Percentiles rank a stretch among this genome's conserved stretches.
Evolutionary conservation across 2,329 filamentous ascomycete genomes (phyloP).

Genomic region (Paecilomyces formosus): DNA sequence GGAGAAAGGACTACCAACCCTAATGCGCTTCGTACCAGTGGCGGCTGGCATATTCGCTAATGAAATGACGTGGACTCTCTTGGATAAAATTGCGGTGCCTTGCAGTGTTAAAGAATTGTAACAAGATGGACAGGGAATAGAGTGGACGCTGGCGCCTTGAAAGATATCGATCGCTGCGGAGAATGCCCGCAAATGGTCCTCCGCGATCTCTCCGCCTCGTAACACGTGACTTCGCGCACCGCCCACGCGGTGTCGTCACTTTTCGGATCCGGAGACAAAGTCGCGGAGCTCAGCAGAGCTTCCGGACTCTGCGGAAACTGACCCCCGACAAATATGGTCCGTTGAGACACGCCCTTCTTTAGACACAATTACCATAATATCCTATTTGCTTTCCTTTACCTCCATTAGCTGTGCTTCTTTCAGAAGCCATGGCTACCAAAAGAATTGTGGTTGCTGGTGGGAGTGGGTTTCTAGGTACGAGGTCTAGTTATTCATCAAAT

Average conservation of each 20-base stretch:
- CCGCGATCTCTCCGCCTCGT: not conserved
- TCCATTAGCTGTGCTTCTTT: constrained; percentile 9
- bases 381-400: constrained; percentile 1
- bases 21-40: constrained; percentile 48
- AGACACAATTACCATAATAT: not conserved
- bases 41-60: constrained; percentile 43
- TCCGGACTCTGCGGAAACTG: constrained; percentile 11
- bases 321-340: constrained; percentile 7
- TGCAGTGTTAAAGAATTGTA: not conserved
- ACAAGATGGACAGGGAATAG: not conserved
- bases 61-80: not conserved
- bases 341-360: not conserved
- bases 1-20: constrained; percentile 23
- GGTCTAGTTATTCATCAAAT: constrained; percentile 12
- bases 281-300: constrained; percentile 2
- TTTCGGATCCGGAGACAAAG: not conserved
- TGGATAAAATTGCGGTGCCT: not conserved
- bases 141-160: not conserved
- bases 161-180: not conserved
- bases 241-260: constrained; percentile 4
- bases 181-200: not conserved
- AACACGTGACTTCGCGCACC: constrained; percentile 1
- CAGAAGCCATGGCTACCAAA: constrained; percentile 52
- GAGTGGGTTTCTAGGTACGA: constrained; percentile 76
- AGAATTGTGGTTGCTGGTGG: constrained; percentile 86